phyloP scores from a whole-genome alignment of 805 yeast genomes.

The Myxozyma sirexii region DNA sequence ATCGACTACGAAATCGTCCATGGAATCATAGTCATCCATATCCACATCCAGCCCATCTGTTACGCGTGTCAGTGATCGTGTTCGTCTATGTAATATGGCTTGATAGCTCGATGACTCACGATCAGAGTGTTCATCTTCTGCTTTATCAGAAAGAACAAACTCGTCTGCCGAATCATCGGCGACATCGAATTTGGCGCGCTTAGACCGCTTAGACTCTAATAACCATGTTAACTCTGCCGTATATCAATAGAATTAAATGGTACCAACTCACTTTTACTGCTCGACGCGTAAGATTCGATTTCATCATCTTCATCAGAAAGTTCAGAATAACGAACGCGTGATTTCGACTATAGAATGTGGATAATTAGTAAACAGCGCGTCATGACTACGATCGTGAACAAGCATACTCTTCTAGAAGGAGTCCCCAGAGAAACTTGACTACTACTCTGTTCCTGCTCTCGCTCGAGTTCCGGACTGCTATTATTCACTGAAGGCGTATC shows the following conservation, averaged over 20 bases:
- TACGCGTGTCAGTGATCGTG: not conserved
- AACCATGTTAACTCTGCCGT: too few species aligned
- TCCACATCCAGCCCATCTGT: slow-evolving; percentile 32
- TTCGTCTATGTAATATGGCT: too few species aligned
- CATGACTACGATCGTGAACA: too few species aligned
- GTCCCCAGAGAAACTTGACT: slow-evolving; percentile 13
- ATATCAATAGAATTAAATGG: too few species aligned
- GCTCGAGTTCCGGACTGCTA: not conserved
- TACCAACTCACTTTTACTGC: not conserved
- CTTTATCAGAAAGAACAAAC: slow-evolving; percentile 43
- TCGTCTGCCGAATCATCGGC: slow-evolving; percentile 43
- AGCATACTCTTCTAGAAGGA: slow-evolving; percentile 23
- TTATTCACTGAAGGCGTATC: slow-evolving; percentile 12
- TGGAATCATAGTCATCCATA: slow-evolving; percentile 31
- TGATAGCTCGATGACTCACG: too few species aligned
- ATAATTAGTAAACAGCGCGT: too few species aligned
- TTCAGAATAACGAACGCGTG: slow-evolving; percentile 28
- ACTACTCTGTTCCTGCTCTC: slow-evolving; percentile 5
- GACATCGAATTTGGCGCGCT: slow-evolving; percentile 25
- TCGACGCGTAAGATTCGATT: slow-evolving; percentile 35
- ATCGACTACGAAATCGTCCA: slow-evolving; percentile 20
- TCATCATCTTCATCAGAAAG: slow-evolving; percentile 28
- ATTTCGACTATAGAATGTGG: slow-evolving; percentile 16
- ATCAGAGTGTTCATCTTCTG: slow-evolving; percentile 14
- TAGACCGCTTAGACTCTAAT: slow-evolving; percentile 21